Percentiles rank a stretch among this genome's conserved stretches.
Conservation (phyloP, 2,329 filamentous ascomycete species). For the Neonectria coccinea region DNA sequence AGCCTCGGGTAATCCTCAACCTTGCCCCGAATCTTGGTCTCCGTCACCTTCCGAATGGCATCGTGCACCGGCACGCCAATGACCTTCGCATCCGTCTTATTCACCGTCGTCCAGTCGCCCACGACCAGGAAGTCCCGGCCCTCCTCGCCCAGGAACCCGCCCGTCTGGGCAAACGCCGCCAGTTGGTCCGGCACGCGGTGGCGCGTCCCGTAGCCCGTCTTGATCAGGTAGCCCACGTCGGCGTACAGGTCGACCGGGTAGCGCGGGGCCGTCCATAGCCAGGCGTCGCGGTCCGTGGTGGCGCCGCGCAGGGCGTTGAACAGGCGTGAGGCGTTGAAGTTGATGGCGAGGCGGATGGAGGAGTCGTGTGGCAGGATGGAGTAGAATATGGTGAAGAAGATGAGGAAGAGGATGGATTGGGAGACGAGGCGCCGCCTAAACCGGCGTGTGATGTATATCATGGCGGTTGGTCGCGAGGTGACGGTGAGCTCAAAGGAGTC, state of each 20-base stretch:
- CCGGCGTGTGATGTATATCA: slow-evolving; percentile 45
- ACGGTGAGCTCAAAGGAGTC: slow-evolving; percentile 10
- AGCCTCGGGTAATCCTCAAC: slow-evolving; percentile 50
- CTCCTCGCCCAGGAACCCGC: slow-evolving; percentile 51
- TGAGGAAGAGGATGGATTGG: slow-evolving; percentile 37
- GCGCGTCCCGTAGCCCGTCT: slow-evolving; percentile 67
- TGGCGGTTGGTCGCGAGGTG: slow-evolving; percentile 22
- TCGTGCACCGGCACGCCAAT: slow-evolving; percentile 55
- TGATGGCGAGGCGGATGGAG: slow-evolving; percentile 48
- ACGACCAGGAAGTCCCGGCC: slow-evolving; percentile 61
- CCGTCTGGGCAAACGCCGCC: slow-evolving; percentile 53
- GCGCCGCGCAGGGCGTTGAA: slow-evolving; percentile 47
- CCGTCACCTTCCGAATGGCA: slow-evolving; percentile 53
- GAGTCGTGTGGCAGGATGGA: slow-evolving; percentile 51
- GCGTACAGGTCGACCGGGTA: slow-evolving; percentile 58
- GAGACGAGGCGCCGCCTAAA: slow-evolving; percentile 46
- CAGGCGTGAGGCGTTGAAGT: slow-evolving; percentile 51
- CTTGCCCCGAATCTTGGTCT: slow-evolving; percentile 46
- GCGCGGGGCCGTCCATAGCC: slow-evolving; percentile 53
- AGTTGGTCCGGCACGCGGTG: slow-evolving; percentile 61
- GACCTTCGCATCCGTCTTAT: slow-evolving; percentile 47
- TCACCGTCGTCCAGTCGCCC: slow-evolving; percentile 61
- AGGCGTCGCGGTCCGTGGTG: slow-evolving; percentile 53
- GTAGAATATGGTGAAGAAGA: slow-evolving; percentile 45
- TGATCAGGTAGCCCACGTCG: slow-evolving; percentile 65